These are phyloP conservation scores for Mallotus nudiflorus DNA, from an alignment of 345 rosid species.

Conservation along the genomic window DNA sequence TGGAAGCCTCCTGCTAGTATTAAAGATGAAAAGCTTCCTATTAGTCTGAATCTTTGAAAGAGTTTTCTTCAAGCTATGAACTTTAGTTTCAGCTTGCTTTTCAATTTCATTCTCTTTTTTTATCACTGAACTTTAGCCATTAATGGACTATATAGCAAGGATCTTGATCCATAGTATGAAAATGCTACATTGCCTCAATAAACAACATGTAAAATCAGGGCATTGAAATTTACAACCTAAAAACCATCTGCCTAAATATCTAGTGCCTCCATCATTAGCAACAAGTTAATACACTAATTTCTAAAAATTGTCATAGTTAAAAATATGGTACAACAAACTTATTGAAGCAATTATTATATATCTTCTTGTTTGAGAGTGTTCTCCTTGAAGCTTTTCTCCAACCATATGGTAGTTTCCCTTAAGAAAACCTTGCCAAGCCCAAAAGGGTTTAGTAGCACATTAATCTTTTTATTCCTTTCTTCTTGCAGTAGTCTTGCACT, in stretches of 20 bases:
- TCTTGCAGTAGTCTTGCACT: slow-evolving; percentile 90
- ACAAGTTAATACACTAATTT: slow-evolving; percentile 6
- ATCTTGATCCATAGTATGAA: neutral
- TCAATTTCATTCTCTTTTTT: too few species aligned
- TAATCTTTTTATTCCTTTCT: slow-evolving; percentile 89
- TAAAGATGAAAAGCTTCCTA: too few species aligned
- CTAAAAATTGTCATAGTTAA: slow-evolving; percentile 18
- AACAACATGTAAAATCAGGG: neutral
- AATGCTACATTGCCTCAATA: slow-evolving; percentile 4
- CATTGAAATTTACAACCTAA: slow-evolving; percentile 18
- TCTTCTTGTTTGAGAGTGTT: slow-evolving; percentile 36
- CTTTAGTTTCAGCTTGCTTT: too few species aligned
- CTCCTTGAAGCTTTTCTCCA: slow-evolving; percentile 97
- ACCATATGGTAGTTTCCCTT: slow-evolving; percentile 97
- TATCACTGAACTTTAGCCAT: neutral
- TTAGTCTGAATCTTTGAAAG: too few species aligned
- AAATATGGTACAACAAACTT: slow-evolving; percentile 7
- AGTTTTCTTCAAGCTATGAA: too few species aligned
- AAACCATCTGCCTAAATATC: slow-evolving; percentile 4
- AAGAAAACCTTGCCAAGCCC: slow-evolving; percentile 99
- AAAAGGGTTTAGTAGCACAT: slow-evolving; percentile 92
- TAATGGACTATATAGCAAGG: neutral
- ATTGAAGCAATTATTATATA: neutral
- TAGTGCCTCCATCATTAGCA: neutral
- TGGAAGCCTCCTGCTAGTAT: too few species aligned